Conservation (phyloP, 345 rosid species). For the Geranium brycei region DNA sequence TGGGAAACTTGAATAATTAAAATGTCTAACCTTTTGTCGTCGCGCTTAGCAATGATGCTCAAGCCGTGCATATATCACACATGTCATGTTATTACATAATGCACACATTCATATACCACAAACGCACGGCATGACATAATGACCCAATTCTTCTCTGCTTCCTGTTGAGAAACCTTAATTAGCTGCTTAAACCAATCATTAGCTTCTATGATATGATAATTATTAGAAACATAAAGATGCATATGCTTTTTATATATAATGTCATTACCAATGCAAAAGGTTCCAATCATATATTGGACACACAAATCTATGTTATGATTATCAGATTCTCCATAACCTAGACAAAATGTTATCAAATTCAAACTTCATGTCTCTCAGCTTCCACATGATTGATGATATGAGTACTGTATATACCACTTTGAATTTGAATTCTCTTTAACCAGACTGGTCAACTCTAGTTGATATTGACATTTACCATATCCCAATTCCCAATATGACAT, state of each 20-base stretch:
- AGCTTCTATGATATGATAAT: neutral
- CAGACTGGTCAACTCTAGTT: neutral
- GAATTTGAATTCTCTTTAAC: neutral
- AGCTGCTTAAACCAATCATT: too few species aligned
- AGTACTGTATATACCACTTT: too few species aligned
- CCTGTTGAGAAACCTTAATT: too few species aligned
- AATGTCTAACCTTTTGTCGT: too few species aligned
- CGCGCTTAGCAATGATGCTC: too few species aligned
- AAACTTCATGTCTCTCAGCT: neutral
- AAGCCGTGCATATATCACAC: too few species aligned
- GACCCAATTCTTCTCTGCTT: too few species aligned
- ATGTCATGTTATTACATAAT: too few species aligned
- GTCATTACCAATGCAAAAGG: neutral
- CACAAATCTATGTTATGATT: neutral
- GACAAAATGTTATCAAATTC: neutral
- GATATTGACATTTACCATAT: neutral
- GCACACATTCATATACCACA: too few species aligned
- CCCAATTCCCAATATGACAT: neutral
- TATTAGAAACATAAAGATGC: neutral
- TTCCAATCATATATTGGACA: neutral
- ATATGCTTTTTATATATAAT: neutral
- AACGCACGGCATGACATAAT: too few species aligned
- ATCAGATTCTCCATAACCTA: neutral
- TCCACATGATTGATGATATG: neutral
- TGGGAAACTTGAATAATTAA: too few species aligned